Conservation (phyloP, 768 basidiomycete genomes). For the Scleroderma bovista region DNA sequence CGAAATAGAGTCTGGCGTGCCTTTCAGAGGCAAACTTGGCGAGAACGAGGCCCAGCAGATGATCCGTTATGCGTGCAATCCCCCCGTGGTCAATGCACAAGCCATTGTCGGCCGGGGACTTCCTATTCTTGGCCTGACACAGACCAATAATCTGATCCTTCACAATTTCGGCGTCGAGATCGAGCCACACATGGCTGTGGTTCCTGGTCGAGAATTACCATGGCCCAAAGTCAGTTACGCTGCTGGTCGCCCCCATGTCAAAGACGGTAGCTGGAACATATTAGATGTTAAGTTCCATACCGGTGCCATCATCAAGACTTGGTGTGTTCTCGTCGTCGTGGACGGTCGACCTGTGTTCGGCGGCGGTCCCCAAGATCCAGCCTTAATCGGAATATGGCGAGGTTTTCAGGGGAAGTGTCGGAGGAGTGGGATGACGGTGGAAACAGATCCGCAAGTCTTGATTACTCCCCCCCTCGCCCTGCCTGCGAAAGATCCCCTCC, state of each 20-base stretch:
- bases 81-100: constrained; percentile 53
- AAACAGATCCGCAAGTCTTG: constrained; percentile 32
- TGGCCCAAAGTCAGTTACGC: constrained; percentile 56
- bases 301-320: constrained; percentile 46
- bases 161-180: constrained; percentile 57
- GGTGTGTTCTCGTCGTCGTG: constrained; percentile 59
- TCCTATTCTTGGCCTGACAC: constrained; percentile 44
- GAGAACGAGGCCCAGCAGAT: constrained; percentile 62
- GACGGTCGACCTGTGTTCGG: constrained; percentile 17
- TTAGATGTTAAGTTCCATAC: constrained; percentile 61
- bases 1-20: constrained; percentile 51
- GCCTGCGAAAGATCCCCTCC: constrained; percentile 27
- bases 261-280: constrained; percentile 74
- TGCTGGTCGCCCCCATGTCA: constrained; percentile 37
- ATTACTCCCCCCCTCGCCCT: constrained; percentile 15
- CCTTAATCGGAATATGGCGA: constrained; percentile 39
- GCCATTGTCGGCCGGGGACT: constrained; percentile 58
- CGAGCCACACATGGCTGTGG: constrained; percentile 49
- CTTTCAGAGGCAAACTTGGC: constrained; percentile 56
- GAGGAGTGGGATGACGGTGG: constrained; percentile 51
- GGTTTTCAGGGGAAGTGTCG: constrained; percentile 53
- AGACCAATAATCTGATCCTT: constrained; percentile 32
- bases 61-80: constrained; percentile 64
- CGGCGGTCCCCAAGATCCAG: constrained; percentile 31
- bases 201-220: constrained; percentile 61